Conservation (phyloP, 305 asterid species). For the Fraxinus dipetala region DNA sequence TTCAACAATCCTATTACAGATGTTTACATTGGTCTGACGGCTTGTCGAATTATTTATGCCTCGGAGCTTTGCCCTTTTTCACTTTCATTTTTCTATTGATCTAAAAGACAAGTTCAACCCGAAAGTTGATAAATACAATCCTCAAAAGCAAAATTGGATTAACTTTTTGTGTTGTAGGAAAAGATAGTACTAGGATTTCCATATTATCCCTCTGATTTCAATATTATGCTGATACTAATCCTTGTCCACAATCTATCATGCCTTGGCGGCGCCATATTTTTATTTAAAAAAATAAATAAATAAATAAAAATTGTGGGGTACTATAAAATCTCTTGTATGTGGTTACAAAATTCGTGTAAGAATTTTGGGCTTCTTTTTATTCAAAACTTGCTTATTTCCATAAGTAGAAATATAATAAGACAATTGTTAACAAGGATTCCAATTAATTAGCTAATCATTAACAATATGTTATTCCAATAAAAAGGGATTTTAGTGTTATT, state of each 20-base stretch:
- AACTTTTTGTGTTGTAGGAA: background rate
- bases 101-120: background rate
- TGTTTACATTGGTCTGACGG: background rate
- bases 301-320: background rate
- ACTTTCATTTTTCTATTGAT: background rate
- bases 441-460: background rate
- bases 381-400: background rate
- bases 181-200: background rate
- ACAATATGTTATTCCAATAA: background rate
- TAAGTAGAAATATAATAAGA: background rate
- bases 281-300: background rate
- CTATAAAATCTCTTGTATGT: background rate
- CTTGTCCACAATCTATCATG: background rate
- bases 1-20: background rate
- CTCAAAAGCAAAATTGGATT: background rate
- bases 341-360: background rate
- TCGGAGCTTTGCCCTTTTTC: background rate
- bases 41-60: background rate
- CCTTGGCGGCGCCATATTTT: background rate
- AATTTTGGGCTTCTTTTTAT: background rate
- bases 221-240: background rate
- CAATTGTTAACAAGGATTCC: background rate
- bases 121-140: background rate
- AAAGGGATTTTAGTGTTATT: background rate
- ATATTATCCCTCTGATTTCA: background rate